These are phyloP conservation scores for Triticum urartu DNA, from an alignment of 176 grass and related monocot genomes.

Conservation along the genomic window DNA sequence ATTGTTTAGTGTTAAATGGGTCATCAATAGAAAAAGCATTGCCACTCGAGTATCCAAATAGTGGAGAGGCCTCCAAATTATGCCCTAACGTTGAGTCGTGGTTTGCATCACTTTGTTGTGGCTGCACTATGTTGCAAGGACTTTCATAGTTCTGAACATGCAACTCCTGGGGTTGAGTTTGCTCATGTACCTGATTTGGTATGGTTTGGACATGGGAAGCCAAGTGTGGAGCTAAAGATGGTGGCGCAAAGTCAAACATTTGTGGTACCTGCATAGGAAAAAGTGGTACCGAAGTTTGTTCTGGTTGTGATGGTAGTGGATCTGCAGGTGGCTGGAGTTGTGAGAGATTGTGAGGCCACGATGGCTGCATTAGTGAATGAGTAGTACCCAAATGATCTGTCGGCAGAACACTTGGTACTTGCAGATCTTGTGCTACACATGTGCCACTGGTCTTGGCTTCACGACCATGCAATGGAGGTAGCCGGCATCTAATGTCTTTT, in stretches of 20 bases:
- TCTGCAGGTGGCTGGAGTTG: neutral
- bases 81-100: neutral
- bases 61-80: neutral
- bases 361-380: neutral
- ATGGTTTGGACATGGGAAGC: neutral
- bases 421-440: neutral
- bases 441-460: neutral
- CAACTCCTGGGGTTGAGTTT: neutral
- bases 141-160: neutral
- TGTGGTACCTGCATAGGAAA: neutral
- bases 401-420: neutral
- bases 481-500: neutral
- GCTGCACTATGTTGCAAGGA: neutral
- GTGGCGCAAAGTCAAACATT: neutral
- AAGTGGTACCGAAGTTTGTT: neutral
- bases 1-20: neutral
- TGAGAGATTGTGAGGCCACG: neutral
- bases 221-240: neutral
- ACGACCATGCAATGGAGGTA: neutral
- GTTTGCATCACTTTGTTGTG: neutral
- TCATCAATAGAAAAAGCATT: neutral
- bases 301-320: neutral
- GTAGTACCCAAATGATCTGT: neutral
- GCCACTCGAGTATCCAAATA: neutral
- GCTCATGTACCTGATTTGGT: neutral